A percentile compares a stretch with the other conserved stretches of the same genome.
These are phyloP conservation scores for Melocanna baccifera DNA, from an alignment of 176 grass and related monocot genomes.

Conservation along the genomic window DNA sequence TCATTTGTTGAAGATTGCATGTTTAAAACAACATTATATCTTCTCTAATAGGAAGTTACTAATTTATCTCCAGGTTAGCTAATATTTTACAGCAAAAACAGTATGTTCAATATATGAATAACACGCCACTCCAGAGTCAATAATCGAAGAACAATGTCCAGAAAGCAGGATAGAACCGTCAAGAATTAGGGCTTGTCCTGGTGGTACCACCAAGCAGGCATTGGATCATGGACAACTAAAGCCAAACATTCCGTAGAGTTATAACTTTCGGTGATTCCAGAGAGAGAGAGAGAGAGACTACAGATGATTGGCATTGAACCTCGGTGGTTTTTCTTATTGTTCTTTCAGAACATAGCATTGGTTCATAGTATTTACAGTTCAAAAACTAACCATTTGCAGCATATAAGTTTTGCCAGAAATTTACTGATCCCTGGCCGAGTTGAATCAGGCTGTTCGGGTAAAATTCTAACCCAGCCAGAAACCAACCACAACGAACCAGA, in stretches of 20 bases:
- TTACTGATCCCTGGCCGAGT: background rate
- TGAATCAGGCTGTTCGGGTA: background rate
- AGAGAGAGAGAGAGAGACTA: background rate
- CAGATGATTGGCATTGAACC: background rate
- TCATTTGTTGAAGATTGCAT: background rate
- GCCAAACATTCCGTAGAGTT: background rate
- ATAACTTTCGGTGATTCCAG: slow-evolving; percentile 10
- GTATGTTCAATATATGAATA: background rate
- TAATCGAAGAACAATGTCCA: background rate
- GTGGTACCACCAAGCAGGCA: background rate
- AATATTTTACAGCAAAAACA: background rate
- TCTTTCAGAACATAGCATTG: background rate
- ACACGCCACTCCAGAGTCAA: background rate
- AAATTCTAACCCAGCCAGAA: background rate
- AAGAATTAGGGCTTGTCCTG: background rate
- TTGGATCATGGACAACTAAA: background rate
- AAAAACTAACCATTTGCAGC: background rate
- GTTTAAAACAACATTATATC: background rate
- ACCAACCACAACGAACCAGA: slow-evolving; percentile 2
- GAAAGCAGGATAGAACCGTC: background rate
- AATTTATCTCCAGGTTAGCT: background rate
- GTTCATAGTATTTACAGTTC: background rate
- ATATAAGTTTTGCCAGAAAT: background rate
- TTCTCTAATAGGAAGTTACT: background rate
- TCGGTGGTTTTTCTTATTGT: background rate